Evolutionary conservation across 371 early-diverging fungal genomes (phyloP).

Genomic region (Catenaria anguillulae): DNA sequence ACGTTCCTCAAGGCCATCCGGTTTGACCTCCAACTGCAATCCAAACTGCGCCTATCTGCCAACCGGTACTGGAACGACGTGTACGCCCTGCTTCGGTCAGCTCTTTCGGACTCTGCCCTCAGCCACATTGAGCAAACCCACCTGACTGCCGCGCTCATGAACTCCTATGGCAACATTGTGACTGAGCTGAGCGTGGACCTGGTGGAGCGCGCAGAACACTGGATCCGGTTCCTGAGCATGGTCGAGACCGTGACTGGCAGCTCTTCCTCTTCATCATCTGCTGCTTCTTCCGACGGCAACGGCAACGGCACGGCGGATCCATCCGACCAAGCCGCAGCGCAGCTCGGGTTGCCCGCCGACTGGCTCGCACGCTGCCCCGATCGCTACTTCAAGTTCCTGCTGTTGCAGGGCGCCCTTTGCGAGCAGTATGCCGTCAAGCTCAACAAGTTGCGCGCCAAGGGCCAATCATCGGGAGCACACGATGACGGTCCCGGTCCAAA

Average conservation of each 20-base stretch:
- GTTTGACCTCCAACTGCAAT: neutral
- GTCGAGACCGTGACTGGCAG: neutral
- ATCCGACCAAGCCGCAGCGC: too few species aligned
- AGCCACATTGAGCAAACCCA: neutral
- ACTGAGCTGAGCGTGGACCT: constrained; percentile 3
- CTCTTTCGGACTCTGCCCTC: neutral
- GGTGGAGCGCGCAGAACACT: constrained; percentile 4
- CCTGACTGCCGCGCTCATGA: neutral
- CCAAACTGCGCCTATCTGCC: neutral
- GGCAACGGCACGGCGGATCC: too few species aligned
- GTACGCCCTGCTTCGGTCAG: neutral
- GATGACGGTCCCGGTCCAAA: neutral
- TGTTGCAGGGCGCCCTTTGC: neutral
- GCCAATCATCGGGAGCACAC: too few species aligned
- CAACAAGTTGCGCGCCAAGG: neutral
- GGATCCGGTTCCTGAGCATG: neutral
- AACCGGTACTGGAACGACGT: constrained; percentile 6
- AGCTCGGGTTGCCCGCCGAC: neutral
- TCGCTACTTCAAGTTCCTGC: constrained; percentile 5
- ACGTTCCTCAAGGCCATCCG: neutral
- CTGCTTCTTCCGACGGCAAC: too few species aligned
- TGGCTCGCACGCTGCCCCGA: neutral
- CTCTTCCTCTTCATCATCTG: too few species aligned
- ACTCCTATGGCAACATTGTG: constrained; percentile 4
- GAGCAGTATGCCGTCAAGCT: neutral